These are phyloP conservation scores for Neostapfia colusana DNA, from an alignment of 176 grass and related monocot species.

Conservation along the genomic window DNA sequence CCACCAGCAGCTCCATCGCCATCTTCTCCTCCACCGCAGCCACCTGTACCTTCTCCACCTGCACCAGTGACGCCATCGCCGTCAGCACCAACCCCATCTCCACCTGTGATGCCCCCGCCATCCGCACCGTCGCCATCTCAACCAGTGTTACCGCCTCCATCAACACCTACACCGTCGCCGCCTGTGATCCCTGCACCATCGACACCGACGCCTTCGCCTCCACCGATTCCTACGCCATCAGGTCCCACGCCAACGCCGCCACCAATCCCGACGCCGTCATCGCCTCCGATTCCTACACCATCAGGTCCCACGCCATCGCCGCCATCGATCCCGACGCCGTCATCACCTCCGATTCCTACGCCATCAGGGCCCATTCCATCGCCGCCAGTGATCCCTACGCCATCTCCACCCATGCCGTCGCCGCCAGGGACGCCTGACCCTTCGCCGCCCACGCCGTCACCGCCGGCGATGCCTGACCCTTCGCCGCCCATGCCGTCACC, in stretches of 20 bases:
- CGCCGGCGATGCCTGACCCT: neutral
- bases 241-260: neutral
- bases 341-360: neutral
- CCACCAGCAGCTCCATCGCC: neutral
- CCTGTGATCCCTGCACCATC: neutral
- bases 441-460: neutral
- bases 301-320: neutral
- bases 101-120: neutral
- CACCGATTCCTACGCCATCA: neutral
- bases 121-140: neutral
- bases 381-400: neutral
- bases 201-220: neutral
- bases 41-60: neutral
- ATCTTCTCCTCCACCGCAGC: neutral
- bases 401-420: neutral
- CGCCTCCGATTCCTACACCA: neutral
- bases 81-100: neutral
- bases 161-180: neutral
- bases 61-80: slow-evolving; percentile 11
- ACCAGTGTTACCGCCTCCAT: neutral
- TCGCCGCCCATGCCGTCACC: neutral
- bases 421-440: neutral
- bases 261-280: neutral
- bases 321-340: neutral
- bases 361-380: neutral